Evolutionary conservation across 805 yeast species (phyloP).

Genomic region (Zygotorulaspora danielsina): DNA sequence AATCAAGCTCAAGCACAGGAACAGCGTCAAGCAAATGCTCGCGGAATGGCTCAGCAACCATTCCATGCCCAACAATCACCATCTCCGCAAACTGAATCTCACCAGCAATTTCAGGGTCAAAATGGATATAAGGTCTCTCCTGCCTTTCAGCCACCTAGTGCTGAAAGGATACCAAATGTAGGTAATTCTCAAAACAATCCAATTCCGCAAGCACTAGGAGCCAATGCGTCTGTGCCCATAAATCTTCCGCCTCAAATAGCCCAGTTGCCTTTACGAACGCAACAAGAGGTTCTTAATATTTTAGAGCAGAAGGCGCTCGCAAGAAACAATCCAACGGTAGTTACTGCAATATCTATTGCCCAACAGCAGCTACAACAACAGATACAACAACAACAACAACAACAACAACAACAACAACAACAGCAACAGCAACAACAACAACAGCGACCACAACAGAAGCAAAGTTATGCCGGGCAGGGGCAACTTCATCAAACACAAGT

Average conservation of each 20-base stretch:
- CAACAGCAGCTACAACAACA: slow-evolving; percentile 32
- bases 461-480: too few species aligned
- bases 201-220: slow-evolving; percentile 7
- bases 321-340: slow-evolving; percentile 31
- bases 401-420: slow-evolving; percentile 10
- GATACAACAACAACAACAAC: slow-evolving; percentile 19
- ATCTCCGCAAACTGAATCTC: slow-evolving; percentile 10
- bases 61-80: slow-evolving; percentile 12
- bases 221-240: slow-evolving; percentile 14
- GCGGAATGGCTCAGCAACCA: slow-evolving; percentile 1
- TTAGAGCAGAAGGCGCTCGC: slow-evolving; percentile 34
- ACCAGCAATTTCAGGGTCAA: slow-evolving; percentile 6
- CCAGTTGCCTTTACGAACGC: slow-evolving; percentile 32
- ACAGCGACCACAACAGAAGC: slow-evolving; percentile 8
- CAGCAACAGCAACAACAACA: slow-evolving; percentile 1
- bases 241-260: slow-evolving; percentile 36
- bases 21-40: slow-evolving; percentile 4
- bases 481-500: slow-evolving; percentile 14
- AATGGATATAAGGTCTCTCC: not conserved
- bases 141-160: not conserved
- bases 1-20: slow-evolving; percentile 4
- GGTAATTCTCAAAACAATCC: slow-evolving; percentile 4
- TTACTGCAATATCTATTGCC: slow-evolving; percentile 30
- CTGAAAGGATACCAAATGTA: not conserved
- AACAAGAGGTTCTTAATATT: slow-evolving; percentile 31